phyloP scores from a whole-genome alignment of 2,329 filamentous ascomycete genomes.

The Ilyonectria robusta region DNA sequence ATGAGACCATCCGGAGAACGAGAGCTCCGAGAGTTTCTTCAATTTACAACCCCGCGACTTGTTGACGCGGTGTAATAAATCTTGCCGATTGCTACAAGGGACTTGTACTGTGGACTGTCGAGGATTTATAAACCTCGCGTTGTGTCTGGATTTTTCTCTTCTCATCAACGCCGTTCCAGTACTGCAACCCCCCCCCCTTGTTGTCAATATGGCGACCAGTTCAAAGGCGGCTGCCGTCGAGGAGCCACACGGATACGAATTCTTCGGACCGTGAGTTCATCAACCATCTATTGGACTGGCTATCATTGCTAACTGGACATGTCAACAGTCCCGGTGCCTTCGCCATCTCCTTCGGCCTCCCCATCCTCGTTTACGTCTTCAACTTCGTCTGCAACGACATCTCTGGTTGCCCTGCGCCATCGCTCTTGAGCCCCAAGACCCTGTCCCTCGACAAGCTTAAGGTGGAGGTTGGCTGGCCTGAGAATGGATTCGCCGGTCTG shows the following conservation, averaged over 20 bases:
- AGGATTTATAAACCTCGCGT: conserved; percentile 16
- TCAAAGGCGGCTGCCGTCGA: conserved; percentile 44
- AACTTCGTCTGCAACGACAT: conserved; percentile 93
- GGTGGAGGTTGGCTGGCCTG: conserved; percentile 85
- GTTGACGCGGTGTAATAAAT: conserved; percentile 27
- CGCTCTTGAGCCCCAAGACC: conserved; percentile 79
- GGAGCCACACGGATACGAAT: conserved; percentile 64
- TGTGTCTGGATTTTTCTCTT: conserved; percentile 2
- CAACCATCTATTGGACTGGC: background rate
- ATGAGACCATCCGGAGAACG: conserved; percentile 47
- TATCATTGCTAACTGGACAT: conserved; percentile 22
- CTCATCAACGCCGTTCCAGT: conserved; percentile 16
- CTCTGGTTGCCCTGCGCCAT: conserved; percentile 90
- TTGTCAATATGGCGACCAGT: conserved; percentile 52
- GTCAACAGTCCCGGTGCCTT: conserved; percentile 78
- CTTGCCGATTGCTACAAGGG: conserved; percentile 4
- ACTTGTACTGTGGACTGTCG: background rate
- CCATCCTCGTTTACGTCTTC: conserved; percentile 83
- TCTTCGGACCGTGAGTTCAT: conserved; percentile 65
- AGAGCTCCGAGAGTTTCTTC: conserved; percentile 36
- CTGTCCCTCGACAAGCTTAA: conserved; percentile 82
- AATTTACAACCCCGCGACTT: conserved; percentile 23
- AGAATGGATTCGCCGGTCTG: conserved; percentile 78
- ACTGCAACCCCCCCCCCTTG: conserved; percentile 21
- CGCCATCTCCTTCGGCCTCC: conserved; percentile 84